Conservation (phyloP, 768 basidiomycete genomes). For the Lentinula aciculospora region DNA sequence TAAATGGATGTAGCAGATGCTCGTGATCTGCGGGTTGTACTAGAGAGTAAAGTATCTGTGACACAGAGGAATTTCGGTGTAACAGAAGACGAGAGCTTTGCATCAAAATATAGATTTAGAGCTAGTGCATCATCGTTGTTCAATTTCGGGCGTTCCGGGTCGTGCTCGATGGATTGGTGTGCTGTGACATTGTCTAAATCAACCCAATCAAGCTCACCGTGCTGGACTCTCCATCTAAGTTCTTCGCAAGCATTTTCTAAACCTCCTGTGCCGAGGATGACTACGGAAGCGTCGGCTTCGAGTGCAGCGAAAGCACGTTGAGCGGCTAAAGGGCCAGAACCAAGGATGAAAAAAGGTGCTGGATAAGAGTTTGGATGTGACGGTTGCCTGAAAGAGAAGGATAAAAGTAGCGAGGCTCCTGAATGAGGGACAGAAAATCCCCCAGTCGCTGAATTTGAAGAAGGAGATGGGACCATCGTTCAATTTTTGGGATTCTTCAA, state of each 20-base stretch:
- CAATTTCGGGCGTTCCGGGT: conserved; percentile 1
- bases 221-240: conserved; percentile 54
- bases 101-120: conserved; percentile 42
- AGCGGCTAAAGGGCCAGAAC: conserved; percentile 76
- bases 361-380: neutral
- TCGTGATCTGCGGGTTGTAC: conserved; percentile 31
- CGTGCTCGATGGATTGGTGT: conserved; percentile 27
- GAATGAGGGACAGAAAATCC: conserved; percentile 34
- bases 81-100: neutral
- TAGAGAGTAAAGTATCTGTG: conserved; percentile 65
- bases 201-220: conserved; percentile 51
- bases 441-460: neutral
- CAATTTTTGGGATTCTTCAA: no score
- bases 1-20: conserved; percentile 57
- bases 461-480: neutral
- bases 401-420: conserved; percentile 76
- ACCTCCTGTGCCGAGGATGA: conserved; percentile 54
- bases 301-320: conserved; percentile 78
- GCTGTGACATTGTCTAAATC: conserved; percentile 40
- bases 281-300: conserved; percentile 71
- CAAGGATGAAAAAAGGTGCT: conserved; percentile 56
- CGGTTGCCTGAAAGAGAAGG: conserved; percentile 53
- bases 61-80: conserved; percentile 58
- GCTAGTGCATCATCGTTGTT: conserved; percentile 29
- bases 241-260: conserved; percentile 57